A percentile compares a stretch with the other conserved stretches of the same genome.
phyloP scores from a whole-genome alignment of 768 basidiomycete species.

The Boletus rubroflammeus region DNA sequence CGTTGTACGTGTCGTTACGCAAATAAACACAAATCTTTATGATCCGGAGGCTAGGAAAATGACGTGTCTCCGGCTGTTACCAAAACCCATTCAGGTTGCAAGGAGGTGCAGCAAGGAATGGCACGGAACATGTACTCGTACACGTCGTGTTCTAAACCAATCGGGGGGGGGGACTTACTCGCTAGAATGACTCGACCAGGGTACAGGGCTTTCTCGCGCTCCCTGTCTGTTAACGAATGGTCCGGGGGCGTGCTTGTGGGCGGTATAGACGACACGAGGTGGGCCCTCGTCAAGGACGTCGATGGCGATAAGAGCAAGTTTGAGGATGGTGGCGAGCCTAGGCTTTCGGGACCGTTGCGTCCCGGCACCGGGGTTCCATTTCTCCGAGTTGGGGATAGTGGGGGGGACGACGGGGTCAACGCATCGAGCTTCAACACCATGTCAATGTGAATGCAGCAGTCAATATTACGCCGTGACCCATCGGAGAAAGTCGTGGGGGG shows the following conservation, averaged over 20 bases:
- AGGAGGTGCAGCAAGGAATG: neutral
- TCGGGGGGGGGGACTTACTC: constrained; percentile 47
- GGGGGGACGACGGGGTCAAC: constrained; percentile 28
- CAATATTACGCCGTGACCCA: neutral
- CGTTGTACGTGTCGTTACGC: constrained; percentile 8
- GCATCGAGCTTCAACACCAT: constrained; percentile 47
- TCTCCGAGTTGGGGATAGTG: constrained; percentile 20
- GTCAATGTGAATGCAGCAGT: neutral
- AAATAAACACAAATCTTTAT: neutral
- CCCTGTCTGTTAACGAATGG: constrained; percentile 44
- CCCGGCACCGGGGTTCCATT: constrained; percentile 30
- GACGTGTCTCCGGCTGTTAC: neutral
- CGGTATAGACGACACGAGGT: constrained; percentile 29
- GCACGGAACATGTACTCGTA: neutral
- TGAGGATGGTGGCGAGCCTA: constrained; percentile 23
- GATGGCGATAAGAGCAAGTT: constrained; percentile 31
- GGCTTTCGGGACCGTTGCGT: constrained; percentile 6
- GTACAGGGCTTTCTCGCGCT: constrained; percentile 73
- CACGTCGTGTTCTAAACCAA: neutral
- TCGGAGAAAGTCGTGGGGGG: neutral
- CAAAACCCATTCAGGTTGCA: neutral
- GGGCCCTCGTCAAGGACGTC: constrained; percentile 21
- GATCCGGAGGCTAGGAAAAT: constrained; percentile 9
- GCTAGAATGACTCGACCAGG: constrained; percentile 81
- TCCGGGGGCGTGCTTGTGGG: constrained; percentile 17